A percentile compares a stretch with the other conserved stretches of the same genome.
phyloP scores from a whole-genome alignment of 768 basidiomycete species.

The Phallus indusiatus region DNA sequence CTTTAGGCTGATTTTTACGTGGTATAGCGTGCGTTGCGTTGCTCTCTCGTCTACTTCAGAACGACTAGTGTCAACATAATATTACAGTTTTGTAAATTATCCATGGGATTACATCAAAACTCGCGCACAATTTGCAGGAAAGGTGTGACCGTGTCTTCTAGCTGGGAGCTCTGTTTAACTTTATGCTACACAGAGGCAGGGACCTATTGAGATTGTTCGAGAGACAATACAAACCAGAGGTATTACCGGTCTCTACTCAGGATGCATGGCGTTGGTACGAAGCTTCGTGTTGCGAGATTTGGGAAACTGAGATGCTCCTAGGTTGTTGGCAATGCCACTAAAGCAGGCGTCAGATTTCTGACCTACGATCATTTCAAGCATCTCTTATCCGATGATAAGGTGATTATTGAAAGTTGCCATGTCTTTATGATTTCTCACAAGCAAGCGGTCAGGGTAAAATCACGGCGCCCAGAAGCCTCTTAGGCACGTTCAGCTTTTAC shows the following conservation, averaged over 20 bases:
- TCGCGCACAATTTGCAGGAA: constrained; percentile 81
- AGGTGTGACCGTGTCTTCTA: constrained; percentile 32
- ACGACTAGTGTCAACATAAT: constrained; percentile 28
- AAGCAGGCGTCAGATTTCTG: constrained; percentile 94
- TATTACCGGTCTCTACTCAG: constrained; percentile 81
- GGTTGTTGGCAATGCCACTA: constrained; percentile 79
- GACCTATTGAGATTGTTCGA: constrained; percentile 64
- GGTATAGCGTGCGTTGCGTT: background rate
- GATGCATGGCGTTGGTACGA: constrained; percentile 65
- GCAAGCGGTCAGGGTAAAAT: constrained; percentile 69
- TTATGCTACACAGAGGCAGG: constrained; percentile 38
- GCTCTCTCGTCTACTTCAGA: background rate
- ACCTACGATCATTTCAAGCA: constrained; percentile 91
- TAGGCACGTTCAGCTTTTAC: constrained; percentile 40
- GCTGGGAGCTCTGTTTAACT: background rate
- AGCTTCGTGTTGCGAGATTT: background rate
- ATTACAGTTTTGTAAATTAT: constrained; percentile 69
- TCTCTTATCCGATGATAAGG: constrained; percentile 73
- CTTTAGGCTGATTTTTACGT: background rate
- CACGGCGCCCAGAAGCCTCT: constrained; percentile 71
- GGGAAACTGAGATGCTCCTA: background rate
- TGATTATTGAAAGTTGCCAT: constrained; percentile 23
- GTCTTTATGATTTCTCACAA: constrained; percentile 4
- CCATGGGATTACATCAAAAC: constrained; percentile 93
- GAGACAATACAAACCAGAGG: constrained; percentile 72